phyloP scores from a whole-genome alignment of 1,284 basidiomycete genomes.

The Sporisorium graminicola region DNA sequence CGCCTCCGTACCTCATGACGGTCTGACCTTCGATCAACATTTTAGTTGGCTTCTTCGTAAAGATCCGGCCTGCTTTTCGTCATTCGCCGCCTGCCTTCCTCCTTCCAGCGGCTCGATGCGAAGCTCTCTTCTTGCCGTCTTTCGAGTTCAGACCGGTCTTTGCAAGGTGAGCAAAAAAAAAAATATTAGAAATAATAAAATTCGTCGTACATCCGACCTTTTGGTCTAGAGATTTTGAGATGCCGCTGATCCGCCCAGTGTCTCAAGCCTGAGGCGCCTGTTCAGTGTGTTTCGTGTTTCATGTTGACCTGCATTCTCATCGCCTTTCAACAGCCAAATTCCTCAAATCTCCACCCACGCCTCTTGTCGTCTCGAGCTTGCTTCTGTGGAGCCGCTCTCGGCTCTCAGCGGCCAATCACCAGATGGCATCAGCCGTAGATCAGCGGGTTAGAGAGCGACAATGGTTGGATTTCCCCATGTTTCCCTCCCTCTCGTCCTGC shows the following conservation, averaged over 20 bases:
- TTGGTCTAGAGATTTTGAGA: too few species aligned
- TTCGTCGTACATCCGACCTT: too few species aligned
- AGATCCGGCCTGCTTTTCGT: too few species aligned
- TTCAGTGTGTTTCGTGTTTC: not conserved
- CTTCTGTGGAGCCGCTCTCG: not conserved
- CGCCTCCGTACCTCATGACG: too few species aligned
- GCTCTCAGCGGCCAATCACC: not conserved
- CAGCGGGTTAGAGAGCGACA: not conserved
- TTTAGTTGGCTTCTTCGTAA: too few species aligned
- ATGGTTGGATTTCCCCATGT: slow-evolving; percentile 1
- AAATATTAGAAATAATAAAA: not conserved
- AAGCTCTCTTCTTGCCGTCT: not conserved
- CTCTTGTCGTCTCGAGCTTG: too few species aligned
- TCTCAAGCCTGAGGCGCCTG: not conserved
- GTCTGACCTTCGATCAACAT: too few species aligned
- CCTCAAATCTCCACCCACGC: too few species aligned
- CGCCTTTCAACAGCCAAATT: slow-evolving; percentile 1
- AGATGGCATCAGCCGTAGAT: not conserved
- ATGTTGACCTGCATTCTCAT: slow-evolving; percentile 4
- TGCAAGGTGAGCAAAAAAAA: not conserved
- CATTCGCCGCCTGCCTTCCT: too few species aligned
- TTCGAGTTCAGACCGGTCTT: not conserved
- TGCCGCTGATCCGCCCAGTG: too few species aligned
- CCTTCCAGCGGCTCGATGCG: too few species aligned
- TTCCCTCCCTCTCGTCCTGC: not conserved